Evolutionary conservation across 202 grass and related monocot species (phyloP).

Genomic region (Panicum hallii): DNA sequence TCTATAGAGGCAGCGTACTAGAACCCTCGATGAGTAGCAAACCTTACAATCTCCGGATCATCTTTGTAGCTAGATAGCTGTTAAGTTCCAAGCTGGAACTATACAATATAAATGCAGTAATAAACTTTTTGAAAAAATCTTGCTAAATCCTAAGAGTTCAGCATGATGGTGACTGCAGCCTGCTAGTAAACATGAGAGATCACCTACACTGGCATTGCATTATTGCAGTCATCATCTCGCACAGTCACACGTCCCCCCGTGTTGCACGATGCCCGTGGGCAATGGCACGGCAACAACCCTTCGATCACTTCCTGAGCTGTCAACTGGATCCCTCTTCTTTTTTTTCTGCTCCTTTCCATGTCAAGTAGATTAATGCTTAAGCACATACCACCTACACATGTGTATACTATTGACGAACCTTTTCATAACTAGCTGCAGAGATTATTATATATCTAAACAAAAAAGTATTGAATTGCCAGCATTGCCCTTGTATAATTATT

Average conservation of each 20-base stretch:
- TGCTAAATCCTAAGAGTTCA: background rate
- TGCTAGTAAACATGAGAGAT: background rate
- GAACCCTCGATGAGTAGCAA: background rate
- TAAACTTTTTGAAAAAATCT: background rate
- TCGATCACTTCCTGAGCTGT: slow-evolving; percentile 22
- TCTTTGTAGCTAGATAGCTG: background rate
- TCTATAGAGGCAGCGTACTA: background rate
- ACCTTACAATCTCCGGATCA: background rate
- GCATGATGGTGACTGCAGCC: background rate
- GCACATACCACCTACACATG: slow-evolving; percentile 19
- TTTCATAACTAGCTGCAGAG: slow-evolving; percentile 27
- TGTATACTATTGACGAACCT: slow-evolving; percentile 31
- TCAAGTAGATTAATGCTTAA: slow-evolving; percentile 16
- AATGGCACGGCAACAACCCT: background rate
- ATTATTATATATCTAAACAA: background rate
- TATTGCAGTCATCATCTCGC: background rate
- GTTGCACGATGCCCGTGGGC: slow-evolving; percentile 34
- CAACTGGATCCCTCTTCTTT: slow-evolving; percentile 4
- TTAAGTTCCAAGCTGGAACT: background rate
- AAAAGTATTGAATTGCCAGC: slow-evolving; percentile 29
- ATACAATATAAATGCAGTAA: background rate
- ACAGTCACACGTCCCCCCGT: slow-evolving; percentile 32
- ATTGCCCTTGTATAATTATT: slow-evolving; percentile 42
- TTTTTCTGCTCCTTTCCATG: background rate
- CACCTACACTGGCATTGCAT: background rate